Base-by-base conservation (phyloP, 257 asterid genomes). In the Penstemon barbatus region DNA sequence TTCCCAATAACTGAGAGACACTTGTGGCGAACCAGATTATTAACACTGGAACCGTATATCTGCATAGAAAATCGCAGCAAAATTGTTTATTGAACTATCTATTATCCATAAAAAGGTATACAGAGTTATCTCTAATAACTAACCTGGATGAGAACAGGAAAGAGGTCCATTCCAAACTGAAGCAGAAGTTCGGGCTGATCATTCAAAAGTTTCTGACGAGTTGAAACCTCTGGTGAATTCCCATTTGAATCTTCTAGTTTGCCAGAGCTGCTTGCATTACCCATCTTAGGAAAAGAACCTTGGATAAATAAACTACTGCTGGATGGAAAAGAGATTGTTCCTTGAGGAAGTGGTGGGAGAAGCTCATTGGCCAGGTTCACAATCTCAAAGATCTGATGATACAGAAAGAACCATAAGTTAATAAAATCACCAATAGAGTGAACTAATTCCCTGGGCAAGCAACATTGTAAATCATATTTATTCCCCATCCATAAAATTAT, bases 351-450 rank as follows among this genome's bases (percentile, higher is more conserved):
- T 3, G 92, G 80, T 19, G 99, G 99, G 66, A 93, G 99, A 71
- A 93, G 95, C 87, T 93, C 99, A 79, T 93, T 93, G 70, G 99
- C 97, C 74, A 93, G 85, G 87, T 88, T 93, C 83, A 93, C 91
- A 57, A 90, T 90, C 90, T 93, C 99, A 84, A 90, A 93, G 61
- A 88, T 79, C 99, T 93, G 88, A 49, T 5, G 55, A 57, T 3
- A 69, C 39, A 53, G 54, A 51, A 62, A 64, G 43, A 46, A 6
- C 5, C 36, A 63, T 63, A 25, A 46, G 67, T 11, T 38, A 9
- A 41, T 50, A 12, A 10, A 50, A 63, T 56, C 10, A 8, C 5
- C 4, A 12, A 48, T 56, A 5, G n/a, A 18, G 19, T 56, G 12
- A 56, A 5, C 19, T 4, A 25, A 10, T 56, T 15, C 5, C n/a